Conservation (phyloP, 169 alveolate genomes). For the Plasmodium vinckei region DNA sequence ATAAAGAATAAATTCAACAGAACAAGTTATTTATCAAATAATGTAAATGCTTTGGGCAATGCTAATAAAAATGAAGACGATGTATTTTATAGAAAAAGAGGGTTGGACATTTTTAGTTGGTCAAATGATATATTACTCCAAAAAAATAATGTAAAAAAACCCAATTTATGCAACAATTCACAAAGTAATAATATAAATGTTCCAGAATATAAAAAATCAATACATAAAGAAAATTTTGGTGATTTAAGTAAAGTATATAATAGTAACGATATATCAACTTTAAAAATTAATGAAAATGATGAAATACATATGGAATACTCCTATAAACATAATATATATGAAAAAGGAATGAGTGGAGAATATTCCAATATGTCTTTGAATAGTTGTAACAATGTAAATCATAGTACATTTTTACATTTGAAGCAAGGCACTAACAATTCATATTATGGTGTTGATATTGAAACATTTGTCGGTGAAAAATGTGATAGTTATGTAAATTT, state of each 20-base stretch:
- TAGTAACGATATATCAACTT: slow-evolving; percentile 9
- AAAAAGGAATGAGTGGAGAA: slow-evolving; percentile 9
- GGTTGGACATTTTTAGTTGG: slow-evolving; percentile 2
- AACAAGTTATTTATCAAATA: slow-evolving; percentile 2
- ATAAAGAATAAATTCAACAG: neutral
- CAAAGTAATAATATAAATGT: neutral
- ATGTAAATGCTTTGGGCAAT: slow-evolving; percentile 1
- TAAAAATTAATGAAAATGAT: slow-evolving; percentile 8
- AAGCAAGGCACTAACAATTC: slow-evolving; percentile 8
- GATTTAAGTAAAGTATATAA: slow-evolving; percentile 1
- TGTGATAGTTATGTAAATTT: slow-evolving; percentile 24
- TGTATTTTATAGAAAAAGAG: neutral
- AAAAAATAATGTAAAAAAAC: slow-evolving; percentile 12
- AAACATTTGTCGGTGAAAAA: slow-evolving; percentile 20
- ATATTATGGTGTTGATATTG: slow-evolving; percentile 24
- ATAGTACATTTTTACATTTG: slow-evolving; percentile 6
- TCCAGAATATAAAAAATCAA: slow-evolving; percentile 1
- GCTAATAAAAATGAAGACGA: slow-evolving; percentile 7
- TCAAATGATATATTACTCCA: neutral
- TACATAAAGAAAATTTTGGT: slow-evolving; percentile 1
- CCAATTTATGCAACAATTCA: neutral
- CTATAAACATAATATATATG: neutral
- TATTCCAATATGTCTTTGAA: neutral
- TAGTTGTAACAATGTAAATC: neutral
- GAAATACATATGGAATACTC: slow-evolving; percentile 1